Evolutionary conservation across 2,329 filamentous ascomycete species (phyloP), one percentile per base, ranked within the genome.

Genomic region (Aspergillus pseudoterreus): DNA sequence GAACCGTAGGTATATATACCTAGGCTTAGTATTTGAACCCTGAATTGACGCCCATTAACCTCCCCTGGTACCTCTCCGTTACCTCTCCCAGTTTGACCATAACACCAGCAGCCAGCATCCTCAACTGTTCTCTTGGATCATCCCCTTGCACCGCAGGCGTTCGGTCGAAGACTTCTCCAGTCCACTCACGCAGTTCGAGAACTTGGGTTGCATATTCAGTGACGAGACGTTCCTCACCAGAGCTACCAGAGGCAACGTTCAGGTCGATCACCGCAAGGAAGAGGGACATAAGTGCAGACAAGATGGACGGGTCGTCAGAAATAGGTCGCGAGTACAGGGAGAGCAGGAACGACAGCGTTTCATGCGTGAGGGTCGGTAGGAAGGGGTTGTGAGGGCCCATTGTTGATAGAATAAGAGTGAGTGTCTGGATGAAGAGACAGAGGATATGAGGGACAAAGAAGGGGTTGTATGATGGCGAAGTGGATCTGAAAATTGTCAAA

Each of bases 151-250:
- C 77, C 69, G 57, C 68, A 53, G 71, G 63, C 54, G 66, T 69
- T 45, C 76, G 76, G 53, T 87, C 82, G 70, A 96, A 95, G 1
- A 96, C 81, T 49, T 78, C 78, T 41, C 84, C 80, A 1, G 89
- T 87, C 94, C 94, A 99, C 63, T 90, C 88, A 62, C 89, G 83
- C 53, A 90, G 88, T 78, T 97, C 92, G 47, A 95, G 79, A 19
- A 97, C 75, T 68, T 92, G 85, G 50, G 84, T 82, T 0, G 88
- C 85, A 61, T 90, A 83, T 51, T 86, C 82, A 53, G 85, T 83
- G 45, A 90, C 92, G 2, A 99, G 69, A 1, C 83, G 78, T 59
- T 90, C 83, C 45, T 83, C 81, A 32, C 81, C 84, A 4, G 66
- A 69, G 17, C 65, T 65, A 4, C 74, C 75, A 4, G 69, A 71